A percentile compares a stretch with the other conserved stretches of the same genome.
These are phyloP conservation scores for Pyricularia grisea DNA, from an alignment of 2,329 filamentous ascomycete genomes.

Conservation along the genomic window DNA sequence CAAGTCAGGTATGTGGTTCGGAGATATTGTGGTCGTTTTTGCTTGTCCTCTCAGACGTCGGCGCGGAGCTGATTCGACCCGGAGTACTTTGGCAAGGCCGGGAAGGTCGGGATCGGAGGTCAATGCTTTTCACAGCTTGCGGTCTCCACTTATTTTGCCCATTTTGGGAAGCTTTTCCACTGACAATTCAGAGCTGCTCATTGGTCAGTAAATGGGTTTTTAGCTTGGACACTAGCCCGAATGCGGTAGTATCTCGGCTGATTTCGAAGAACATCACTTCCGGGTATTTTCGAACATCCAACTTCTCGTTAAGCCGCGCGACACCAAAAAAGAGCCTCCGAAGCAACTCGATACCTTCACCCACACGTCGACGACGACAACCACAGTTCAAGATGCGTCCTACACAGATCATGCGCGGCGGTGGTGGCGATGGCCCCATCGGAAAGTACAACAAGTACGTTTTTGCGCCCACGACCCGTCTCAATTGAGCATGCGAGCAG, in stretches of 20 bases:
- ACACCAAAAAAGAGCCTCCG: not conserved
- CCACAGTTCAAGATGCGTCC: conserved; percentile 30
- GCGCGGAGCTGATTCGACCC: not conserved
- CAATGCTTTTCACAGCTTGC: not conserved
- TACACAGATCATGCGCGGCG: conserved; percentile 30
- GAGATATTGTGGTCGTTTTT: not conserved
- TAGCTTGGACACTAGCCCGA: not conserved
- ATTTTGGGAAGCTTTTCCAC: not conserved
- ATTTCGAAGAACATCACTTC: not conserved
- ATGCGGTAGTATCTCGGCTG: not conserved
- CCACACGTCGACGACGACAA: conserved; percentile 5
- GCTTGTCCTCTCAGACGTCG: not conserved
- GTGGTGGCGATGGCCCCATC: conserved; percentile 28
- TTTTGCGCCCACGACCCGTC: not conserved
- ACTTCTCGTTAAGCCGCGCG: conserved; percentile 18
- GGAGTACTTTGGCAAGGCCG: not conserved
- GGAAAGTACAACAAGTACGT: conserved; percentile 36
- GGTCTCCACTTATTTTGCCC: not conserved
- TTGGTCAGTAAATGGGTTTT: not conserved
- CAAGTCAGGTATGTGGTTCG: not conserved
- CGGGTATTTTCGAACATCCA: conserved; percentile 3
- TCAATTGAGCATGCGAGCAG: not conserved
- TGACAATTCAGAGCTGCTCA: not conserved
- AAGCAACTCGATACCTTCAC: conserved; percentile 15
- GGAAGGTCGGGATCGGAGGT: not conserved